Percentiles rank a stretch among this genome's conserved stretches.
Evolutionary conservation across 208 protist species (phyloP).

Genomic region (Leishmania turanica): DNA sequence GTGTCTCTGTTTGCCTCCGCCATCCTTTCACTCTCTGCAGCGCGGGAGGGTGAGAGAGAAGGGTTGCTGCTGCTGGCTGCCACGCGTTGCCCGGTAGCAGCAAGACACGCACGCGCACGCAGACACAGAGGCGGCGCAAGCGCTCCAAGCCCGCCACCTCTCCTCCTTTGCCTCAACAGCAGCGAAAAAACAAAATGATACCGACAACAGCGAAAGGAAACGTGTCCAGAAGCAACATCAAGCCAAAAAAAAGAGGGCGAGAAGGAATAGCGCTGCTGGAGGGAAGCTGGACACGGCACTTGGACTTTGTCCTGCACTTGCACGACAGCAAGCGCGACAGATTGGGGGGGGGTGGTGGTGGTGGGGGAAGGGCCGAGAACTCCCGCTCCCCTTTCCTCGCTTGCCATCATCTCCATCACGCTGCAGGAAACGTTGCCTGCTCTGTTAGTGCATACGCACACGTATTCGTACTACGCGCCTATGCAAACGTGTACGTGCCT

Average conservation of each 20-base stretch:
- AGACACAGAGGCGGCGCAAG: not conserved
- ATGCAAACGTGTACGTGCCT: not conserved
- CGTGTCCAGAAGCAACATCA: not conserved
- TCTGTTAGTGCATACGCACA: not conserved
- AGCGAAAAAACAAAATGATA: not conserved
- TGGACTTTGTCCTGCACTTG: not conserved
- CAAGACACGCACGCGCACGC: not conserved
- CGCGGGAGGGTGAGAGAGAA: too few relatives aligned
- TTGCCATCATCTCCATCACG: not conserved
- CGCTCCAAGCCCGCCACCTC: not conserved
- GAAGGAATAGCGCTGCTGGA: not conserved
- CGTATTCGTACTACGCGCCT: not conserved
- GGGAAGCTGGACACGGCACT: not conserved
- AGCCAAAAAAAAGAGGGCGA: not conserved
- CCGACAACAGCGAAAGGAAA: not conserved
- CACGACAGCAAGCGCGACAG: not conserved
- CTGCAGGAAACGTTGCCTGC: not conserved
- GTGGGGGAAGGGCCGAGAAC: not conserved
- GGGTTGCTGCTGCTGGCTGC: not conserved
- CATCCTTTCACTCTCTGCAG: not conserved
- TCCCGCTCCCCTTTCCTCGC: not conserved
- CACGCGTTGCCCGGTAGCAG: not conserved
- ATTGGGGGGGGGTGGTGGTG: not conserved
- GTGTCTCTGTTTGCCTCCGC: not conserved
- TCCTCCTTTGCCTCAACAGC: not conserved